These are phyloP conservation scores for Lenwebbia sp. DNA, from an alignment of 345 rosid genomes.

Conservation along the genomic window DNA sequence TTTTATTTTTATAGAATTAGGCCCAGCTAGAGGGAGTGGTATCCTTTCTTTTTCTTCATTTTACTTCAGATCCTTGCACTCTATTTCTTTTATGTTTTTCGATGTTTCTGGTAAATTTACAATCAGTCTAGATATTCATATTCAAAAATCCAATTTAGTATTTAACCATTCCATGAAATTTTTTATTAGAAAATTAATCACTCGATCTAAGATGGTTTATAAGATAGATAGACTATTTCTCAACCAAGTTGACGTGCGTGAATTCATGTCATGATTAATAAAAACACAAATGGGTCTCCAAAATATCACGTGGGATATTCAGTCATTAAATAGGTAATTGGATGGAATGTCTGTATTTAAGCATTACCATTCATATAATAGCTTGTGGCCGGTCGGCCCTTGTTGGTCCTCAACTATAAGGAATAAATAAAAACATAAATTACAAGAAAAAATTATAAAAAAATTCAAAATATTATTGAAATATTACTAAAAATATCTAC, in stretches of 20 bases:
- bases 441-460: too few species aligned
- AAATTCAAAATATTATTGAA: too few species aligned
- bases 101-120: not conserved
- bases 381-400: not conserved
- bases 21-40: not conserved
- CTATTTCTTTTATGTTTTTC: not conserved
- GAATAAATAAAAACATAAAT: too few species aligned
- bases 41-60: not conserved
- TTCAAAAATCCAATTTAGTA: not conserved
- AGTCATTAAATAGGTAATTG: not conserved
- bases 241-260: not conserved
- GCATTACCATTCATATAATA: not conserved
- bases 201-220: not conserved
- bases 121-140: not conserved
- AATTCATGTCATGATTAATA: not conserved
- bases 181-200: not conserved
- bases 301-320: not conserved
- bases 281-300: not conserved
- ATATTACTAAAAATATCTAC: too few species aligned
- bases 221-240: not conserved
- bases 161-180: not conserved
- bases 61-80: not conserved
- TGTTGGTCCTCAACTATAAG: too few species aligned
- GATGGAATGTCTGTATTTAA: not conserved
- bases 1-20: too few species aligned